Conservation (phyloP, 306 rosid species). For the Sindora glabra region DNA sequence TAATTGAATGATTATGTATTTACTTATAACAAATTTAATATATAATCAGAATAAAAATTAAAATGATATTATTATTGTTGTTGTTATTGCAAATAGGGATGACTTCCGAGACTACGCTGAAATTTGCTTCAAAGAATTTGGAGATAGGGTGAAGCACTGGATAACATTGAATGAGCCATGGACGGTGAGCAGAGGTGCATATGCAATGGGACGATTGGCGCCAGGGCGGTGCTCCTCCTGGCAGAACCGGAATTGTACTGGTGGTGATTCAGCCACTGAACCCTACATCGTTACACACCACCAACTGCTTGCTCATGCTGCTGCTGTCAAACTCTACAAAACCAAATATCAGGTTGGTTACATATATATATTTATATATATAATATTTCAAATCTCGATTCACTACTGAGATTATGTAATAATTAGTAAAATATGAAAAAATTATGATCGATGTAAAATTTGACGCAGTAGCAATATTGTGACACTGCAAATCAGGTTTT, state of each 20-base stretch:
- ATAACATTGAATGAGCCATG: constrained; percentile 63
- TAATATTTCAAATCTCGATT: too few species aligned
- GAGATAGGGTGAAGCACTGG: constrained; percentile 67
- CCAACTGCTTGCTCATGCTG: constrained; percentile 58
- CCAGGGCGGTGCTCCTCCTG: constrained; percentile 63
- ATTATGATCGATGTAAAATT: too few species aligned
- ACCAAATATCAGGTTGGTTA: constrained; percentile 45
- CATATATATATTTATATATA: too few species aligned
- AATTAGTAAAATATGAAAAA: background rate
- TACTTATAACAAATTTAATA: too few species aligned
- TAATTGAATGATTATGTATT: background rate
- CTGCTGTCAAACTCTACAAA: constrained; percentile 37
- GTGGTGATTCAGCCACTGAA: constrained; percentile 57
- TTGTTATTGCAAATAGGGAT: constrained; percentile 10
- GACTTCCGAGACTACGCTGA: constrained; percentile 52
- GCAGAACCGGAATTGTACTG: constrained; percentile 39
- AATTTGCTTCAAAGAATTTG: constrained; percentile 55
- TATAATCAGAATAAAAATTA: too few species aligned
- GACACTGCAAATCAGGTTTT: too few species aligned
- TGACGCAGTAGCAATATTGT: too few species aligned
- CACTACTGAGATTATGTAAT: background rate
- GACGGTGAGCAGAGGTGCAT: constrained; percentile 28
- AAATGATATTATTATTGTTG: too few species aligned
- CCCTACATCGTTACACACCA: constrained; percentile 58
- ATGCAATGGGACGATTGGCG: constrained; percentile 35